Base-by-base conservation (phyloP, 257 asterid genomes). In the Przewalskia tangutica region DNA sequence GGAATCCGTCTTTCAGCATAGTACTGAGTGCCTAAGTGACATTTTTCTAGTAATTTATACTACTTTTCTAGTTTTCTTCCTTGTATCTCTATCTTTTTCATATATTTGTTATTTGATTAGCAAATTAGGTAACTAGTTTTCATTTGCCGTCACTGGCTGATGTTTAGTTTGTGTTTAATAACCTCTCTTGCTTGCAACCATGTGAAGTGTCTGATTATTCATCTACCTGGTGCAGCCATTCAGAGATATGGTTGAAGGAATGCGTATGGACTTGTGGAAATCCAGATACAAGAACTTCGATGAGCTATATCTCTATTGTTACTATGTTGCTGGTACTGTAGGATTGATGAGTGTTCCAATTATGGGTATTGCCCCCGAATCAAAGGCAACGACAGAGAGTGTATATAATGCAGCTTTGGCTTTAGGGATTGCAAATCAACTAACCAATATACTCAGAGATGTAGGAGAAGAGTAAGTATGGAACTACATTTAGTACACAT, bases 261-360 rank as follows among this genome's bases (percentile, higher is more conserved):
- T 96, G 99, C 89, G 98, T 78, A 87, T 90, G 93, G 99, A 96
- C 88, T 94, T 96, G 4, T 81, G 88, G 90, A 96, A 96, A 81
- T 92, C 99, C 3, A 88, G 98, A 91, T 96, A 96, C 90, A 88
- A 86, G 48, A 93, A 83, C 91, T 96, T 96, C 4, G 99, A 96
- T 18, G 99, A 96, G 86, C 82, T 96, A 82, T 94, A 96, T 77
- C 91, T 96, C 4, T 96, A 96, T 75, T 96, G 99, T 76, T 96
- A 96, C 79, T 94, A 94, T 64, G 99, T 96, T 7, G 99, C 99
- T 51, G 99, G 99, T 67, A 96, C 99, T 0, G 99, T 96, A 2
- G 99, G 98, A 80, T 82, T 96, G 89, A 96, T 96, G 99, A 96
- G 99, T 76, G 99, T 96, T 56, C 99, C 99, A 0, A 84, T 96